Conservation (phyloP, 345 rosid genomes). For the Crucihimalaya himalaica region DNA sequence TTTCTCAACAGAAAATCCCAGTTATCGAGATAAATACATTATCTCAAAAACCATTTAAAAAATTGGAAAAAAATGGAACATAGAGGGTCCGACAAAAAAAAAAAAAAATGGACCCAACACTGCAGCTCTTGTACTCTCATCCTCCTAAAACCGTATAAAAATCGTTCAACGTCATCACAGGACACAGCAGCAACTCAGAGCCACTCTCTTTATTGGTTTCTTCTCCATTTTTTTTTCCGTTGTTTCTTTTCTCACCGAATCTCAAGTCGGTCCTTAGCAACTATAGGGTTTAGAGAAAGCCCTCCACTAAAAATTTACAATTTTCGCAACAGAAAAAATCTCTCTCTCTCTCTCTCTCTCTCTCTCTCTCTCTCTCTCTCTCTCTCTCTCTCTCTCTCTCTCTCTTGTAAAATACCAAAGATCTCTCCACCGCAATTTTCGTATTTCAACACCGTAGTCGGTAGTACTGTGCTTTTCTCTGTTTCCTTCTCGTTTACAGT, state of each 20-base stretch:
- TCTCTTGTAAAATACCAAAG: too few species aligned
- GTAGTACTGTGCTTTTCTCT: neutral
- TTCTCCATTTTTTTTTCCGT: neutral
- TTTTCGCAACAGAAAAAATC: neutral
- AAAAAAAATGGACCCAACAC: slow-evolving; percentile 2
- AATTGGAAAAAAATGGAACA: neutral
- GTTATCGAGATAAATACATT: neutral
- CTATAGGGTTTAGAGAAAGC: neutral
- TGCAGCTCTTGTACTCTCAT: neutral
- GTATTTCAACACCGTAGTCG: too few species aligned
- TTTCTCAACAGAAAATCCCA: too few species aligned
- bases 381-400: too few species aligned
- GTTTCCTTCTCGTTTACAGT: neutral
- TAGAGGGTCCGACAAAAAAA: neutral
- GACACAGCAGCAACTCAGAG: neutral
- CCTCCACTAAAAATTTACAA: too few species aligned
- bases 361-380: too few species aligned
- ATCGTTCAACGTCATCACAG: neutral
- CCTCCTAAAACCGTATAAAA: neutral
- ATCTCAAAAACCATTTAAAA: neutral
- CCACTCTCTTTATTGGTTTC: slow-evolving; percentile 15
- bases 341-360: neutral
- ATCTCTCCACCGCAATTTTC: too few species aligned
- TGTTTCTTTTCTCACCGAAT: slow-evolving; percentile 7
- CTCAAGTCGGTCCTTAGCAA: neutral